Conservation (phyloP, 805 yeast genomes). For the Candida boidinii region DNA sequence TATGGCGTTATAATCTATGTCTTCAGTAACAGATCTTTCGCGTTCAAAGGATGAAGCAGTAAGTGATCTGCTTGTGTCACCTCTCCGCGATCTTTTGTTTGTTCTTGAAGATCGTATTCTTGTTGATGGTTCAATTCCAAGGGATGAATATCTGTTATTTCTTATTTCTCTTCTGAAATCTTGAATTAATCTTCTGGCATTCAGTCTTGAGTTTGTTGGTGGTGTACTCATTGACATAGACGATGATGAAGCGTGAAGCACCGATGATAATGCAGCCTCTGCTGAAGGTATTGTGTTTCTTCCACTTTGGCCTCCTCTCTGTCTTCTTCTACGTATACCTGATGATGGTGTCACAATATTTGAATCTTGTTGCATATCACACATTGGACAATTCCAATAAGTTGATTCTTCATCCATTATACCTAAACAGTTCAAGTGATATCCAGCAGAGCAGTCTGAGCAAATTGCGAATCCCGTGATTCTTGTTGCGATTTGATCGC, state of each 20-base stretch:
- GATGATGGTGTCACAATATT: constrained; percentile 11
- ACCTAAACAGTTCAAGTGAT: constrained; percentile 24
- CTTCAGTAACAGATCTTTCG: neutral
- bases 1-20: constrained; percentile 12
- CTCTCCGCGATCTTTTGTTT: constrained; percentile 1
- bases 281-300: neutral
- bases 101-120: neutral
- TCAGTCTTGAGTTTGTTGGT: too few relatives aligned
- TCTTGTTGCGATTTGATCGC: constrained; percentile 17
- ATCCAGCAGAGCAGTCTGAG: constrained; percentile 23
- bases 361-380: constrained; percentile 22
- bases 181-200: neutral
- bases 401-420: constrained; percentile 9
- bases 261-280: too few relatives aligned
- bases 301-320: constrained; percentile 2
- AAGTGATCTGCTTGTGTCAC: neutral
- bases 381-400: constrained; percentile 26
- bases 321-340: constrained; percentile 2
- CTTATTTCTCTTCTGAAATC: neutral
- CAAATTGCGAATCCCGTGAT: constrained; percentile 19
- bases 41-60: neutral
- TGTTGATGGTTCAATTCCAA: constrained; percentile 3
- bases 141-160: constrained; percentile 3
- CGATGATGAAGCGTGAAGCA: too few relatives aligned
- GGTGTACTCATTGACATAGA: too few relatives aligned